Conservation (phyloP, 495 filamentous ascomycete species). For the Xylaria longipes region DNA sequence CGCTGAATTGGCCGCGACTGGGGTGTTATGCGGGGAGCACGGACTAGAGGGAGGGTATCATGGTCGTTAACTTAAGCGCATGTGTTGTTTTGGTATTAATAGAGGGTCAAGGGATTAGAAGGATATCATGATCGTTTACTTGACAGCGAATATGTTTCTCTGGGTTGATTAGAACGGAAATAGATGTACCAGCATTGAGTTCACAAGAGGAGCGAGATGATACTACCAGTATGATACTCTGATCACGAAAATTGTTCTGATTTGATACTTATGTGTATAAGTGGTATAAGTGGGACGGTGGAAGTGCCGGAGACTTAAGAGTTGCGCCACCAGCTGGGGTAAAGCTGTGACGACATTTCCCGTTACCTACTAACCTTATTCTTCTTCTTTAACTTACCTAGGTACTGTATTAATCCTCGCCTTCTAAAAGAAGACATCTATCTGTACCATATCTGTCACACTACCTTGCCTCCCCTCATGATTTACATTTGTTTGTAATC, state of each 20-base stretch:
- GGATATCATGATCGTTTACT: neutral
- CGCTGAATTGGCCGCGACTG: neutral
- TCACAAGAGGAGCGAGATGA: neutral
- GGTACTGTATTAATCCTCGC: neutral
- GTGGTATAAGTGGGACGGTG: too few relatives aligned
- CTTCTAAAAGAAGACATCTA: neutral
- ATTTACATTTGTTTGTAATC: neutral
- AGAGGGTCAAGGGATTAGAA: neutral
- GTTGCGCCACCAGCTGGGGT: conserved; percentile 1
- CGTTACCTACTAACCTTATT: neutral
- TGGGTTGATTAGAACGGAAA: neutral
- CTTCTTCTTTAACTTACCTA: neutral
- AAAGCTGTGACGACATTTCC: conserved; percentile 23
- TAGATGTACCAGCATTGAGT: neutral
- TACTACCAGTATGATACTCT: too few relatives aligned
- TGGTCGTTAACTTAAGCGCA: neutral
- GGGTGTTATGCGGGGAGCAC: neutral
- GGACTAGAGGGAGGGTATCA: neutral
- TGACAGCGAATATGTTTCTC: neutral
- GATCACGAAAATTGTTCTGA: too few relatives aligned
- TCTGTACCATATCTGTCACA: neutral
- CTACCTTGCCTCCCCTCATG: neutral
- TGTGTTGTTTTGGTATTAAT: neutral
- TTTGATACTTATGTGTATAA: neutral
- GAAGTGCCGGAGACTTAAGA: too few relatives aligned